Evolutionary conservation across 2,329 filamentous ascomycete species (phyloP), one percentile per base, ranked within the genome.

Genomic region (Fusarium sp.): DNA sequence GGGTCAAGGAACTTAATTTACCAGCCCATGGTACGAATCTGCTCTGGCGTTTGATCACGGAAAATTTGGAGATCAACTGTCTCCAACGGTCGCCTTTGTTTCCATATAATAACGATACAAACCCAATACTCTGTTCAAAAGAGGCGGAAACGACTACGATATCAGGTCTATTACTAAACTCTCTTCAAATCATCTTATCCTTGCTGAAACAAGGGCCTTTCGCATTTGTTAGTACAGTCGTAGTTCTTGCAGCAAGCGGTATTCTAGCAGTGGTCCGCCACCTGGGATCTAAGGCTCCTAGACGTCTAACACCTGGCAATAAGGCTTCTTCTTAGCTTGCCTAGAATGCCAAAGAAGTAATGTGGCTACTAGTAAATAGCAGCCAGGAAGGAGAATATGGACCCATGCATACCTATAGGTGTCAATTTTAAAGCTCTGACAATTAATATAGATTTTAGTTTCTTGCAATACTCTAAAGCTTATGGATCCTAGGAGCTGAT

Each of bases 171-270:
- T 3, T 49, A 5, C 13, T 49, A 0, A 33, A 0, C 2, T 0
- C 13, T 18, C 4, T 33, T 7, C n/a, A 33, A 2, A 13, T 49
- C 0, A 0, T 3, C 0, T 7, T 33, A 0, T 33, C 46, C 0
- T 9, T 32, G 3, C 20, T 33, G 1, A 33, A 23, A 33, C n/a
- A 23, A 13, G n/a, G 30, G 6, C 7, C 30, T 0, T 49, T 6
- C 17, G 20, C n/a, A 27, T 5, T 49, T 7, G 5, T 49, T 3
- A n/a, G n/a, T 3, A 49, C 30, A 5, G 10, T 10, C n/a, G 32
- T 49, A 10, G 32, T 49, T 10, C 17, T 2, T 6, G 2, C 2
- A 2, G 45, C n/a, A 3, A 33, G 45, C 7, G 5, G 30, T 2
- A 33, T 18, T 2, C 7, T 49, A 2, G 30, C 30, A 2, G 0